Conservation (phyloP, 441 rosid genomes). For the Arabidopsis hybrid region DNA sequence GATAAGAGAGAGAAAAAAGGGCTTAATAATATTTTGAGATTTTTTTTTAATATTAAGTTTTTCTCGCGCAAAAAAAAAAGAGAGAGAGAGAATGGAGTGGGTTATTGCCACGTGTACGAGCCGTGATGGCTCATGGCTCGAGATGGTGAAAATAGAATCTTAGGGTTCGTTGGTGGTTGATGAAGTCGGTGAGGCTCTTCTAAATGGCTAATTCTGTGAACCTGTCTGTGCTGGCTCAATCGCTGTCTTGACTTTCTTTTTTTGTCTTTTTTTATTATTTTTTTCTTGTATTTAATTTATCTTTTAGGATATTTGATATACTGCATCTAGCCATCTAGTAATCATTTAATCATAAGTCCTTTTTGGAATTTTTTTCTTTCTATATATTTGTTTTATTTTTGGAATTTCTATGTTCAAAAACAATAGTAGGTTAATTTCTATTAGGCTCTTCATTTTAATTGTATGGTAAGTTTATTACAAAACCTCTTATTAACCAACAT, state of each 20-base stretch:
- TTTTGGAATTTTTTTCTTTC: not conserved
- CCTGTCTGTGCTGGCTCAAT: conserved; percentile 15
- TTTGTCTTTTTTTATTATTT: not conserved
- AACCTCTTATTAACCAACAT: too few relatives aligned
- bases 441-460: not conserved
- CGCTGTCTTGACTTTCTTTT: conserved; percentile 16
- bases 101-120: conserved; percentile 38
- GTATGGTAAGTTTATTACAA: too few relatives aligned
- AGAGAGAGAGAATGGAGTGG: not conserved
- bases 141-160: conserved; percentile 20
- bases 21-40: conserved; percentile 20
- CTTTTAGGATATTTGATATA: not conserved
- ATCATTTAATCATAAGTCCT: not conserved
- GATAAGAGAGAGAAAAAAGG: conserved; percentile 46
- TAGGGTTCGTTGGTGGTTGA: conserved; percentile 33
- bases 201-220: not conserved
- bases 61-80: conserved; percentile 2
- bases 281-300: not conserved
- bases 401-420: too few relatives aligned
- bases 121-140: conserved; percentile 41
- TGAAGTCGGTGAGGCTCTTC: conserved; percentile 27
- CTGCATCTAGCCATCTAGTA: not conserved
- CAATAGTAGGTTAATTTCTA: not conserved
- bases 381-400: too few relatives aligned
- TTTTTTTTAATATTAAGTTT: conserved; percentile 1